Conservation (phyloP, 2,329 filamentous ascomycete genomes). For the Pseudogymnoascus sp. region DNA sequence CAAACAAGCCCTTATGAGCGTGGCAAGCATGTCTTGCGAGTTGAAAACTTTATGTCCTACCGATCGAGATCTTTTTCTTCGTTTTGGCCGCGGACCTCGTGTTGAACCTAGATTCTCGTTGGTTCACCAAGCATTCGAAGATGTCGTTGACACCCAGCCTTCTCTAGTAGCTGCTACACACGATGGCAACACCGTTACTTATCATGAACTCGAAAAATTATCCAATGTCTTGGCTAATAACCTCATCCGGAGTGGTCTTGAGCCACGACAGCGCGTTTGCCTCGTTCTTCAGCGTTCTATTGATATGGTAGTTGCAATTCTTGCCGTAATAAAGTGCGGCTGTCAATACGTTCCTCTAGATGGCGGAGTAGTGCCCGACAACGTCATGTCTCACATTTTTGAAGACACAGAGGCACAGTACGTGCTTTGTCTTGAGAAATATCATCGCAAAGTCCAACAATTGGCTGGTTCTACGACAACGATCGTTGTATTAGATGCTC, state of each 20-base stretch:
- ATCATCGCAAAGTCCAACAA: constrained; percentile 23
- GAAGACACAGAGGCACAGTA: constrained; percentile 38
- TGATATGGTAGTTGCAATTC: constrained; percentile 51
- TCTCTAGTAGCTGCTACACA: constrained; percentile 34
- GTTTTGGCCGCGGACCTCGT: constrained; percentile 26
- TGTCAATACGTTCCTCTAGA: constrained; percentile 55
- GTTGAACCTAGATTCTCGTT: constrained; percentile 29
- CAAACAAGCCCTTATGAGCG: neutral
- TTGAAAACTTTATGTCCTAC: constrained; percentile 21
- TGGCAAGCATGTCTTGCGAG: constrained; percentile 16
- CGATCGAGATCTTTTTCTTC: constrained; percentile 23
- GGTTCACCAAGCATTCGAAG: constrained; percentile 28
- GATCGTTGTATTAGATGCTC: constrained; percentile 15
- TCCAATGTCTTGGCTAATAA: constrained; percentile 37
- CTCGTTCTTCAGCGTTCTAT: constrained; percentile 48
- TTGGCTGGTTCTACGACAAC: constrained; percentile 13
- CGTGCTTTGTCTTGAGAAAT: constrained; percentile 40
- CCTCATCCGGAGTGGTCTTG: constrained; percentile 35
- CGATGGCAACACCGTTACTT: constrained; percentile 35
- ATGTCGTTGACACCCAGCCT: constrained; percentile 30
- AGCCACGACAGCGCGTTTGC: constrained; percentile 42
- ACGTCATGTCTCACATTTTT: constrained; percentile 43
- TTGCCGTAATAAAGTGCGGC: constrained; percentile 49
- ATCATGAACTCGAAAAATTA: constrained; percentile 36
- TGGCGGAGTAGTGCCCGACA: constrained; percentile 44